phyloP scores from a whole-genome alignment of 441 rosid species.

The Gossypium lobatum region DNA sequence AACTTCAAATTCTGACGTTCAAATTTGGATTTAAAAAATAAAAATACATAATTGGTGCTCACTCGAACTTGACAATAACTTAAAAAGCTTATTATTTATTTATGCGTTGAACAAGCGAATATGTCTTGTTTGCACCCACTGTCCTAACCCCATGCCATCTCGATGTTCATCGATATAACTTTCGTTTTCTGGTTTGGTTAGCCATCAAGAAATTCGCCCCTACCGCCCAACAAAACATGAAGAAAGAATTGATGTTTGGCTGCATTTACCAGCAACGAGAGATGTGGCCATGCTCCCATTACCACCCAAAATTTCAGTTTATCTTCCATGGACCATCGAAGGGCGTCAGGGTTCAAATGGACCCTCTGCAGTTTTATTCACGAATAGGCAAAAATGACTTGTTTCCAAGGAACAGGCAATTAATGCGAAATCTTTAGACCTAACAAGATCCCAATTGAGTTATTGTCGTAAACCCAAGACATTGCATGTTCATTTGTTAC shows the following conservation, averaged over 20 bases:
- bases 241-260: background rate
- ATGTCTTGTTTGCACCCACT: background rate
- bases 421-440: background rate
- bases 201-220: background rate
- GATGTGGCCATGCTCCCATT: background rate
- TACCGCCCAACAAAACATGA: background rate
- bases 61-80: too few relatives aligned
- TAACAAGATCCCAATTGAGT: background rate
- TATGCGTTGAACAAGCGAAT: background rate
- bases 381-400: background rate
- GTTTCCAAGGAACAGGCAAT: background rate
- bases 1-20: too few relatives aligned
- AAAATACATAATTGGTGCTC: too few relatives aligned
- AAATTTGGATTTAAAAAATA: too few relatives aligned
- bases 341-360: background rate
- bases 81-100: background rate
- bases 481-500: background rate
- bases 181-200: background rate
- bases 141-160: background rate
- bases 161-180: background rate
- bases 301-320: background rate
- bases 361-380: background rate
- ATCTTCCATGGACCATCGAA: background rate
- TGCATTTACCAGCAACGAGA: background rate
- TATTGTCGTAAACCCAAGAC: background rate